Evolutionary conservation across 2,329 filamentous ascomycete genomes (phyloP).

Genomic region (Phoma sp.): DNA sequence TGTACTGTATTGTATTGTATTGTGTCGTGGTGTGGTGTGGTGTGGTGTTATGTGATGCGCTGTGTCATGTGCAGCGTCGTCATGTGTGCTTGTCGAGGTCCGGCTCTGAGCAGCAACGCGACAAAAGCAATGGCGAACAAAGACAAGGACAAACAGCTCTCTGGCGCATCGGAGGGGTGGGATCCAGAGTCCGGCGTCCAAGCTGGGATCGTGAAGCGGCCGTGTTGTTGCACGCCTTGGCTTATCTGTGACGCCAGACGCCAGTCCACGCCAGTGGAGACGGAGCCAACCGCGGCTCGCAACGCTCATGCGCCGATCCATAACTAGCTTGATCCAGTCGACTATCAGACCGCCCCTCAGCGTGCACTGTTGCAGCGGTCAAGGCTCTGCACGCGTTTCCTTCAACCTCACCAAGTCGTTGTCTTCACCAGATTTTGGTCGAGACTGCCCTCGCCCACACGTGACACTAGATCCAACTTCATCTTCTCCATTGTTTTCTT

Average conservation of each 20-base stretch:
- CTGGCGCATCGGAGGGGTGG: conserved; percentile 1
- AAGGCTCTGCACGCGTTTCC: not conserved
- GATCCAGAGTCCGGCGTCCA: conserved; percentile 5
- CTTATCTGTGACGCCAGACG: conserved; percentile 30
- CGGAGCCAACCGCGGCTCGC: conserved; percentile 24
- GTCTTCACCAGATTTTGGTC: not conserved
- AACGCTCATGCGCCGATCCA: conserved; percentile 27
- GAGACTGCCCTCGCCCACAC: no score
- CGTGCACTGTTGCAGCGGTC: conserved; percentile 9
- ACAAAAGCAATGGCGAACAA: not conserved
- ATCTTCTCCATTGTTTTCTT: no score
- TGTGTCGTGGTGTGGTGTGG: no score
- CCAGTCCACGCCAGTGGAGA: not conserved
- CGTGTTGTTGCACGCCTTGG: conserved; percentile 28
- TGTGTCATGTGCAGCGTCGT: not conserved
- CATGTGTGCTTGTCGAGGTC: not conserved
- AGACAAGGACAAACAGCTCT: not conserved
- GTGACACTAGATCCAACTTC: no score
- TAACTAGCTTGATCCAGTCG: conserved; percentile 6
- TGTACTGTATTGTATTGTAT: no score
- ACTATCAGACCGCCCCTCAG: conserved; percentile 15
- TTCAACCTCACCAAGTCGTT: not conserved
- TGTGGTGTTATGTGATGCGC: no score
- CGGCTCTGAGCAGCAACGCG: not conserved
- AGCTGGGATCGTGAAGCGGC: conserved; percentile 9